Base-by-base conservation (phyloP, 805 yeast species). In the Candida endomychidarum region DNA sequence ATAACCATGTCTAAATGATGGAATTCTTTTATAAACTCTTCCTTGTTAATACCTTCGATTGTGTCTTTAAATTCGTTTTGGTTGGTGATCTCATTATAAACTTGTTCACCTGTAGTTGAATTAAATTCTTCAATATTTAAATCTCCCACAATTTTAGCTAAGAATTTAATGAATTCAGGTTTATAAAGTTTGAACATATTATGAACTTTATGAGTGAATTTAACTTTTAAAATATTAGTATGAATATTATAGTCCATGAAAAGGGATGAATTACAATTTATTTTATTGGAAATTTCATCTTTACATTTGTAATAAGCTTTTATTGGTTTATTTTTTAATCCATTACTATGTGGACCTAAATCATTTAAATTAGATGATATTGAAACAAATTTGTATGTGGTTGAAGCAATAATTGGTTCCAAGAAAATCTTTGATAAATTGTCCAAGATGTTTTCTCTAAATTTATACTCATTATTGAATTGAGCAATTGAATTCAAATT, bases 361-460 rank as follows among this genome's bases (percentile, higher is more conserved):
- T 56, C 63, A 44, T 57, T 61, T 5, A 63, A 48, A 46, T 67
- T 68, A n/a, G 65, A 49, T 9, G 63, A 49, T 12, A 59, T 52
- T 19, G 60, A 60, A 20, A 54, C 45, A 45, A 54, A 63, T 40
- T 57, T 57, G 42, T 57, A 47, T 19, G 58, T 58, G 40, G 58
- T 49, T 36, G 59, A 51, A 18, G 71, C 74, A 38, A 68, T 52
- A 34, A 67, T 56, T 7, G 72, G 72, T 34, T 68, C 72, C 12
- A 67, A 47, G 47, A 58, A 69, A 33, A 66, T 60, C 40, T 60
- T 58, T 31, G 54, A 56, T 42, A 69, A 56, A 42, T 61, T 57
- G 33, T 56, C 64, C 48, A 64, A 51, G 29, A 69, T 48, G 37
- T 58, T 53, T 31, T 58, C 57, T 21, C 72, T 59, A 47, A 61